A percentile compares a stretch with the other conserved stretches of the same genome.
Evolutionary conservation across 306 rosid genomes (phyloP).

Genomic region (Rosa chinensis): DNA sequence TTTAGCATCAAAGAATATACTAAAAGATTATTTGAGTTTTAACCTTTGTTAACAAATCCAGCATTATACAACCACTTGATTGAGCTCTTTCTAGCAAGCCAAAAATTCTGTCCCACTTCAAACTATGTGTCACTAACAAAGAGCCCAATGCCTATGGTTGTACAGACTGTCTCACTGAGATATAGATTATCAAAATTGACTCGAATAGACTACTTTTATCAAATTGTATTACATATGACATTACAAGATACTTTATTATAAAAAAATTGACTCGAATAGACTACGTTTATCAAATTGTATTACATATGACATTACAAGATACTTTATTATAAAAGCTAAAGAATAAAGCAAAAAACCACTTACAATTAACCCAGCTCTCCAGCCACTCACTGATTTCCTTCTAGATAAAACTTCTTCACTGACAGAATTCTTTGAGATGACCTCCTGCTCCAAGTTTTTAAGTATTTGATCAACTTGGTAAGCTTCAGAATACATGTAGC

Average conservation of each 20-base stretch:
- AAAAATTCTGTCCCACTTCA: background rate
- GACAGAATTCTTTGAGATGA: slow-evolving; percentile 50
- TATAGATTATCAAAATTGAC: background rate
- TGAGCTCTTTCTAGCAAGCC: background rate
- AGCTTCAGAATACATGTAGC: slow-evolving; percentile 76
- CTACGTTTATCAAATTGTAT: background rate
- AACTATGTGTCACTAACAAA: background rate
- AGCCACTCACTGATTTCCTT: slow-evolving; percentile 49
- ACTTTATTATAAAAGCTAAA: background rate
- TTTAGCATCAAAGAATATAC: background rate
- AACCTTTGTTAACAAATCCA: background rate
- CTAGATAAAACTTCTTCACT: slow-evolving; percentile 54
- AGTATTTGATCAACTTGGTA: slow-evolving; percentile 77
- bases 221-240: background rate
- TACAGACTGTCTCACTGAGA: background rate
- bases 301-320: background rate
- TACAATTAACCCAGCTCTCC: slow-evolving; percentile 87
- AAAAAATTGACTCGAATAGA: background rate
- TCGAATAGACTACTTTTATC: background rate
- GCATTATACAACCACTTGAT: background rate
- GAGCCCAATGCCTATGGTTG: background rate
- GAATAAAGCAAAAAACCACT: slow-evolving; percentile 41
- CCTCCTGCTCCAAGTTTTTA: slow-evolving; percentile 63
- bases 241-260: background rate
- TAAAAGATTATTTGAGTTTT: background rate